Conservation (phyloP, 768 basidiomycete genomes). For the Boletus rubropictus region DNA sequence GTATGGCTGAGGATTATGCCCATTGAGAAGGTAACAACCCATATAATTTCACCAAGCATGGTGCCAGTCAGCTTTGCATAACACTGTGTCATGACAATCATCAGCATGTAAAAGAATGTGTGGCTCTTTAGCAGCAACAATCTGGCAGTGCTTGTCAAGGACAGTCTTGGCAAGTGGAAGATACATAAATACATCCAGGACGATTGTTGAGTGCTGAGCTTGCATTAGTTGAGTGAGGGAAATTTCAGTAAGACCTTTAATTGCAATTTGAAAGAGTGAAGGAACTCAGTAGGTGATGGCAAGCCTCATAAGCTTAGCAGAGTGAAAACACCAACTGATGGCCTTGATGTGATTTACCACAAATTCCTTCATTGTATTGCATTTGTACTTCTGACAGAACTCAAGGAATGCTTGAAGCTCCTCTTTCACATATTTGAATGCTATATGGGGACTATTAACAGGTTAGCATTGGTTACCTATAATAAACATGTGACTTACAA, state of each 20-base stretch:
- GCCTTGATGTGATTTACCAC: background rate
- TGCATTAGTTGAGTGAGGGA: background rate
- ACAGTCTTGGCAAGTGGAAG: background rate
- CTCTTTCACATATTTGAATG: background rate
- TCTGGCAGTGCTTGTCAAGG: background rate
- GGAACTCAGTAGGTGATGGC: background rate
- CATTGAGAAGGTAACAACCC: too few species aligned
- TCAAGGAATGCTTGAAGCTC: background rate
- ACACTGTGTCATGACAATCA: background rate
- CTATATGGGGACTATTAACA: background rate
- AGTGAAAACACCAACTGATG: background rate
- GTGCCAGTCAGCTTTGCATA: too few species aligned
- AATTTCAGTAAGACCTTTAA: background rate
- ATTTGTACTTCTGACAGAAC: background rate
- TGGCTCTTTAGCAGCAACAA: conserved; percentile 8
- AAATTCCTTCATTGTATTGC: background rate
- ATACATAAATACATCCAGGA: background rate
- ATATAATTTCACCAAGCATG: too few species aligned
- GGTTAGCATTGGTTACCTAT: too few species aligned
- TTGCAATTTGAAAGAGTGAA: background rate
- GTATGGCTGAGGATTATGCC: too few species aligned
- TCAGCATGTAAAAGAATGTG: background rate
- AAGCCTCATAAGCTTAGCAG: background rate
- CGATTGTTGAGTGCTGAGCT: background rate
- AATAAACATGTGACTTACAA: too few species aligned